Base-by-base conservation (phyloP, 1,284 basidiomycete species). In the Exsudoporus floridanus region DNA sequence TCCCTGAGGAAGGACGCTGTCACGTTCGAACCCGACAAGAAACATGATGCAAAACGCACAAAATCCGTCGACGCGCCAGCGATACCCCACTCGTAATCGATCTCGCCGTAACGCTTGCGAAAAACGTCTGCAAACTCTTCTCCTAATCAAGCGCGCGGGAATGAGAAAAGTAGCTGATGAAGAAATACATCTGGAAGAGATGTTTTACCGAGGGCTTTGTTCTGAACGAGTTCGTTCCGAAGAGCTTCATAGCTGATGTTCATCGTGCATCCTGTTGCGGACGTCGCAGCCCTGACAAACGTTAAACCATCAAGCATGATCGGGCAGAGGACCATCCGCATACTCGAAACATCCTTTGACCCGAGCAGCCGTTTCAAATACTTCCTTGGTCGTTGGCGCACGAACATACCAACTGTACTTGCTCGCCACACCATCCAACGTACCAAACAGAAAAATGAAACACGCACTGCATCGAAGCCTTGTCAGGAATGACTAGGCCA, bases 331-430 rank as follows among this genome's bases (percentile, higher is more conserved):
- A 14, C 28, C n/a, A 12, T 19, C 36, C 2, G 66, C 81, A 50
- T 59, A 90, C 86, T 90, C 79, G 65, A 93, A 89, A 66, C 90
- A 92, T 13, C 76, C 78, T 18, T 76, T 70, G 13, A 92, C 84
- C 33, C 86, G 77, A 41, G 77, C 73, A 10, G 78, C 69, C 0
- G 84, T 79, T n/a, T 70, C 75, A 43, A 80, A 69, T 40, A 83
- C 73, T 59, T 86, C 86, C 5, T 74, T 72, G 52, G 78, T 77
- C 2, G 81, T 84, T n/a, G 84, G 86, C 0, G 86, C 84, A 10
- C 90, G 83, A 5, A 90, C 78, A 57, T 82, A 82, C 73, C 82
- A 90, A 23, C 79, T 79, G 38, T 16, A n/a, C 8, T 34, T 14
- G 3, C 14, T 31, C 42, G 7, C 7, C 43, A 7, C 18, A 37